Base-by-base conservation (phyloP, 179 eudicot genomes). In the Carnegiea gigantea region DNA sequence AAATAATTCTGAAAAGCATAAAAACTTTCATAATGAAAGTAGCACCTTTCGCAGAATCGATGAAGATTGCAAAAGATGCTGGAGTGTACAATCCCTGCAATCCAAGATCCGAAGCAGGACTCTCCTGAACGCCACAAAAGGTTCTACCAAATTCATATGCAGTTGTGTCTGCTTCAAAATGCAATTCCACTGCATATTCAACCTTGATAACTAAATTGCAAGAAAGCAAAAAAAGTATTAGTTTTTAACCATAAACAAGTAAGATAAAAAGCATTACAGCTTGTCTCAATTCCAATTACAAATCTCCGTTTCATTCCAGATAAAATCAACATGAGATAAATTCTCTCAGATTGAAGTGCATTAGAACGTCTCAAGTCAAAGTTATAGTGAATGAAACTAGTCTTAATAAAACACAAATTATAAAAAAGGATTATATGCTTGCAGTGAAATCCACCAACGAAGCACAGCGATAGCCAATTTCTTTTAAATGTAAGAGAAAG, bases 141-240 rank as follows among this genome's bases (percentile, higher is more conserved):
- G 98, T 88, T 96, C 98, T 85, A 94, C 84, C 84, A 96, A 89
- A 89, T 90, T 92, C 98, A 92, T 96, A 83, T 96, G 94, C 64
- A 91, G 82, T 79, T 91, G 91, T 62, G 96, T 87, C 86, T 89
- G 93, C 84, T 90, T 85, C 89, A 92, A 77, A 71, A 91, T 87
- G 85, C 86, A 82, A 83, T 83, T 87, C 98, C 98, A 96, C 36
- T 92, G 89, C 43, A 46, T 85, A 82, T 90, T 88, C 74, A 94
- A 85, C 90, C 92, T 84, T 78, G 91, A 88, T 81, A 95, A 80
- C 99, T 95, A 82, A 40, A 84, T 78, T 73, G 53, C 77, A 77
- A 80, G 44, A 51, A 53, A 79, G 26, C 70, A 36, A 67, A 81
- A 57, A 28, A 13, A 53, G 36, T 51, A 79, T 48, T 9, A 72